Base-by-base conservation (phyloP, 768 basidiomycete species). In the Boletus subparvulus region DNA sequence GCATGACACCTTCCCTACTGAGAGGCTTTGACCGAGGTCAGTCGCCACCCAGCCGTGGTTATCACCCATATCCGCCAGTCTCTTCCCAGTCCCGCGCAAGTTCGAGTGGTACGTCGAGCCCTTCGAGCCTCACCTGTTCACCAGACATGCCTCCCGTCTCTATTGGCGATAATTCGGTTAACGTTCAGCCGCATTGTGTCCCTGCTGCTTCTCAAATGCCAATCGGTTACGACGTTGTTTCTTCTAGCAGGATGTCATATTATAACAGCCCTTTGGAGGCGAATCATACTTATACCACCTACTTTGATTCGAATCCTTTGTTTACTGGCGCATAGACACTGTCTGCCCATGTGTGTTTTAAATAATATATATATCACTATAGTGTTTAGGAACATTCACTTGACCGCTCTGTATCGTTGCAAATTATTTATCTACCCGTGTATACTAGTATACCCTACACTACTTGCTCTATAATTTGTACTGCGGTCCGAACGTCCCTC, bases 1-100 rank as follows among this genome's bases (percentile, higher is more conserved):
- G 87, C 69, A 88, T 87, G 80, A 92, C 90, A 9, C 89, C 90
- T 10, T 84, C 84, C 0, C 59, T 85, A 30, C 70, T 77, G 45
- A 78, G 84, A 50, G 79, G 74, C 50, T 82, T 78, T 50, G 77
- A 74, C 43, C 82, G 82, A 61, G 75, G 76, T 35, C 68, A 78
- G 55, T 81, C 83, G 28, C 74, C 74, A 40, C 74, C 73, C 12
- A 72, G 65, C 56, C 75, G 84, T 50, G 79, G 81, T 46, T 83
- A 85, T 61, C 82, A 87, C 66, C 78, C 87, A 21, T 86, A 86
- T 50, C 80, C 78, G 10, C 56, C 62, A 1, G 35, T 53, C 10
- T 71, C 71, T 17, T 11, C 54, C 3, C 67, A 69, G 17, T 73
- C 72, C 0, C 69, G 74, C 12, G 50, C 70, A 16, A 65, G 65